Base-by-base conservation (phyloP, 2,329 filamentous ascomycete genomes). In the Fusarium proliferatum region DNA sequence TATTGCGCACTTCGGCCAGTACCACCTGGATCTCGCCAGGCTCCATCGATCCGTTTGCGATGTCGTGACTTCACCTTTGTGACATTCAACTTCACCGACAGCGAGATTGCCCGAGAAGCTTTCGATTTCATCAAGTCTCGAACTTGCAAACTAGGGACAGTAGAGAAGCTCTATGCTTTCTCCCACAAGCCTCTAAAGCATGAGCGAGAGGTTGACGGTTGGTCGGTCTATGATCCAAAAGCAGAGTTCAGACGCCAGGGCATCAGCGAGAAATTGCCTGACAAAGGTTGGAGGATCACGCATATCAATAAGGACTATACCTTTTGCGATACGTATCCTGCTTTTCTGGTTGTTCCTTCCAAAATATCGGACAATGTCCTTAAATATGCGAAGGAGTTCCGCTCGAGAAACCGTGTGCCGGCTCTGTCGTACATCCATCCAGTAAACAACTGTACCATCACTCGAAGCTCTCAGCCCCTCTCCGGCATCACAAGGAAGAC, bases 331-430 rank as follows among this genome's bases (percentile, higher is more conserved):
- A 98, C 96, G 6, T 99, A 99, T 81, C 96, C 96, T 17, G 90
- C 91, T 7, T 81, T 97, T 52, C 87, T 99, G 30, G 92, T 92
- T 16, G 95, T 99, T 23, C 96, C 96, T 28, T 91, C 92, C 30
- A 90, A 89, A 66, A 97, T 99, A 75, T 98, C 96, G n/a, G 96
- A 99, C 82, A 98, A 96, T 79, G 95, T 96, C 53, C 89, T 99
- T 56, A 97, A 97, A 79, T 97, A 99, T 80, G 96, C 95, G 33
- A 93, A 92, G 67, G 90, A 91, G 71, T 98, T 97, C 83, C 93
- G 96, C 58, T 98, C 96, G 2, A 90, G 95, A 67, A 91, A 92
- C 72, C 92, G 96, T 68, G 95, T 99, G 81, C 96, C 96, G 4
- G 93, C 92, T 7, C 85, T 99, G 43, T 95, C 95, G 28, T 99